A percentile compares a stretch with the other conserved stretches of the same genome.
Evolutionary conservation across 2,329 filamentous ascomycete genomes (phyloP).

Genomic region (Aspergillus japonicus): DNA sequence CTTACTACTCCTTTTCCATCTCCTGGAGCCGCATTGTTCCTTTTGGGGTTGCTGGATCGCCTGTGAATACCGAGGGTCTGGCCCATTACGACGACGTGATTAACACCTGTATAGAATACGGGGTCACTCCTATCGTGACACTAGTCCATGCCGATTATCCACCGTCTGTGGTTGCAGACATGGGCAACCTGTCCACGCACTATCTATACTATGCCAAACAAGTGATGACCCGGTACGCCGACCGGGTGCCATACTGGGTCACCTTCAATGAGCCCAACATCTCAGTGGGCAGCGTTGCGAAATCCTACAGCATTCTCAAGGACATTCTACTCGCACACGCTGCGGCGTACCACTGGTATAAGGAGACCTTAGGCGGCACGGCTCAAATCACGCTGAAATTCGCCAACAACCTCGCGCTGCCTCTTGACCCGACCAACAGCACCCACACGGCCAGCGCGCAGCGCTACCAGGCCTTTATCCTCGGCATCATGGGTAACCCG

Average conservation of each 20-base stretch:
- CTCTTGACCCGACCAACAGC: slow-evolving; percentile 34
- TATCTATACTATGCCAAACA: slow-evolving; percentile 42
- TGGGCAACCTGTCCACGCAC: slow-evolving; percentile 41
- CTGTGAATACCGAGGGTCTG: slow-evolving; percentile 48
- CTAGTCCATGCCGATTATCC: slow-evolving; percentile 37
- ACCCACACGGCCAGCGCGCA: slow-evolving; percentile 83
- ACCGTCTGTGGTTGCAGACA: slow-evolving; percentile 23
- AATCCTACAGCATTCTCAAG: slow-evolving; percentile 48
- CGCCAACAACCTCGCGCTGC: slow-evolving; percentile 54
- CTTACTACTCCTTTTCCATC: slow-evolving; percentile 47
- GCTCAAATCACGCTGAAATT: slow-evolving; percentile 44
- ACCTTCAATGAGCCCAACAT: slow-evolving; percentile 45
- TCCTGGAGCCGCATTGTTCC: slow-evolving; percentile 52
- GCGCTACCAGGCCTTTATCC: slow-evolving; percentile 74
- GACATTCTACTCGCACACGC: slow-evolving; percentile 49
- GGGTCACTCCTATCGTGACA: slow-evolving; percentile 47
- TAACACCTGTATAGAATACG: slow-evolving; percentile 42
- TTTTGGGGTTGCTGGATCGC: slow-evolving; percentile 44
- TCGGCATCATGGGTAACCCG: slow-evolving; percentile 46
- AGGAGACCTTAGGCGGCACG: slow-evolving; percentile 45
- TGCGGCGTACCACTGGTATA: slow-evolving; percentile 41
- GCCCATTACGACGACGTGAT: slow-evolving; percentile 52
- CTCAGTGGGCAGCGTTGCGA: slow-evolving; percentile 23
- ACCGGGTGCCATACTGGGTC: slow-evolving; percentile 43
- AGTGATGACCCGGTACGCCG: slow-evolving; percentile 39